Conservation (phyloP, 2,329 filamentous ascomycete species). For the Dothistroma pini region DNA sequence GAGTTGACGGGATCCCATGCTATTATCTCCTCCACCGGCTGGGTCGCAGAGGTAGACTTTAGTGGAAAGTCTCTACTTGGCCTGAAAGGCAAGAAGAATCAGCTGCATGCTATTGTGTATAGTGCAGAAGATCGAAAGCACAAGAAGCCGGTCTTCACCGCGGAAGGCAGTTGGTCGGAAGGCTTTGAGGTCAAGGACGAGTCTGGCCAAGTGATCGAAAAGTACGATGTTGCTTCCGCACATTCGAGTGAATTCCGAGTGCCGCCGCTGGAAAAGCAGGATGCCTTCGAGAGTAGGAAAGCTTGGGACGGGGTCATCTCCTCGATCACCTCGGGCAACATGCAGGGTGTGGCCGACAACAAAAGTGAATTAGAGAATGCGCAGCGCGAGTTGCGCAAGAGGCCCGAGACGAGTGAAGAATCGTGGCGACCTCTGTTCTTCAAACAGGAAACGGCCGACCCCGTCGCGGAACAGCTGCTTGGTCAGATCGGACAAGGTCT, state of each 20-base stretch:
- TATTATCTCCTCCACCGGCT: slow-evolving; percentile 42
- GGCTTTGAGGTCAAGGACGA: slow-evolving; percentile 38
- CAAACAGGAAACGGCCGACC: slow-evolving; percentile 28
- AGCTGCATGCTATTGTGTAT: slow-evolving; percentile 39
- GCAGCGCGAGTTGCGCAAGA: slow-evolving; percentile 42
- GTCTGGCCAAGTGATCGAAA: slow-evolving; percentile 37
- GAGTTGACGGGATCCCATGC: slow-evolving; percentile 42
- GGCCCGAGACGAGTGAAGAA: slow-evolving; percentile 36
- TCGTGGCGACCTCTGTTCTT: slow-evolving; percentile 43
- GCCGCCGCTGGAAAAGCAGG: slow-evolving; percentile 37
- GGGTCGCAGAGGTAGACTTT: slow-evolving; percentile 43
- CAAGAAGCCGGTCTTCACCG: slow-evolving; percentile 34
- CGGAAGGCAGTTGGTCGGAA: slow-evolving; percentile 43
- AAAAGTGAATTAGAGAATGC: slow-evolving; percentile 33
- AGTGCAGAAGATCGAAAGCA: slow-evolving; percentile 31
- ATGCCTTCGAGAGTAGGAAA: slow-evolving; percentile 45
- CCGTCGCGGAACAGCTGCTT: slow-evolving; percentile 31
- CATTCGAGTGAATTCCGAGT: slow-evolving; percentile 26
- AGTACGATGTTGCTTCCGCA: slow-evolving; percentile 30
- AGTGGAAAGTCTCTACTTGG: slow-evolving; percentile 42
- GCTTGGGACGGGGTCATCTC: slow-evolving; percentile 43
- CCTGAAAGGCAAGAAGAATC: slow-evolving; percentile 41
- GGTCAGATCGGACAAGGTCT: slow-evolving; percentile 37
- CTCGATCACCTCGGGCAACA: slow-evolving; percentile 39
- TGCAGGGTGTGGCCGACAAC: slow-evolving; percentile 38